Conservation (phyloP, 345 rosid species). For the Cardamine chenopodiifolia region DNA sequence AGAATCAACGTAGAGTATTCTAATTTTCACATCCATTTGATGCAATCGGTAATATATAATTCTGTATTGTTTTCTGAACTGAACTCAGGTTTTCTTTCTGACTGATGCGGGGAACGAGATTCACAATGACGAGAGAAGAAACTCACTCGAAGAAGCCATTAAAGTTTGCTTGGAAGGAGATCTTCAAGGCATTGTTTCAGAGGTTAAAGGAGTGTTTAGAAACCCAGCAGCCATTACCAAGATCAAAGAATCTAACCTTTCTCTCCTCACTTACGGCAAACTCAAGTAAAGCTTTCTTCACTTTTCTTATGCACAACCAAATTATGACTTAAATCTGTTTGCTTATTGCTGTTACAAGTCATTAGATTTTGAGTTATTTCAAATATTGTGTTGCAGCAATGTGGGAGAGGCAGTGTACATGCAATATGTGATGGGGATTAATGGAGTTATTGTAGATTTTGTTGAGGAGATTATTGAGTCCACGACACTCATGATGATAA, state of each 20-base stretch:
- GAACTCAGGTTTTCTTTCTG: conserved; percentile 70
- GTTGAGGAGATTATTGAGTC: conserved; percentile 78
- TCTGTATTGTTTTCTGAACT: neutral
- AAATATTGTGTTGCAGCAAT: conserved; percentile 50
- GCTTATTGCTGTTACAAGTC: too few species aligned
- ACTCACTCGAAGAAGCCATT: conserved; percentile 84
- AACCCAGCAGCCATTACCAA: conserved; percentile 71
- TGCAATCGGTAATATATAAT: too few species aligned
- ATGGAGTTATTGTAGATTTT: conserved; percentile 87
- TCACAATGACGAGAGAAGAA: conserved; percentile 70
- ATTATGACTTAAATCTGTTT: too few species aligned
- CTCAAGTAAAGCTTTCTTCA: conserved; percentile 53
- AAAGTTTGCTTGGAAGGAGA: conserved; percentile 76
- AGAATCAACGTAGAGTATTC: neutral
- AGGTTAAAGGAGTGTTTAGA: conserved; percentile 74
- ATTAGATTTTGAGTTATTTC: neutral
- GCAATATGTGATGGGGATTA: conserved; percentile 91
- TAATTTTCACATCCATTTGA: neutral
- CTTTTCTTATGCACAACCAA: neutral
- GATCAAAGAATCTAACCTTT: conserved; percentile 84
- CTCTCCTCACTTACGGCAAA: conserved; percentile 82
- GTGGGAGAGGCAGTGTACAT: conserved; percentile 90
- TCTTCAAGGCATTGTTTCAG: conserved; percentile 81
- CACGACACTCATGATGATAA: conserved; percentile 52
- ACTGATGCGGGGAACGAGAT: conserved; percentile 66